Evolutionary conservation across 768 basidiomycete species (phyloP).

Genomic region (Collybia sordida): DNA sequence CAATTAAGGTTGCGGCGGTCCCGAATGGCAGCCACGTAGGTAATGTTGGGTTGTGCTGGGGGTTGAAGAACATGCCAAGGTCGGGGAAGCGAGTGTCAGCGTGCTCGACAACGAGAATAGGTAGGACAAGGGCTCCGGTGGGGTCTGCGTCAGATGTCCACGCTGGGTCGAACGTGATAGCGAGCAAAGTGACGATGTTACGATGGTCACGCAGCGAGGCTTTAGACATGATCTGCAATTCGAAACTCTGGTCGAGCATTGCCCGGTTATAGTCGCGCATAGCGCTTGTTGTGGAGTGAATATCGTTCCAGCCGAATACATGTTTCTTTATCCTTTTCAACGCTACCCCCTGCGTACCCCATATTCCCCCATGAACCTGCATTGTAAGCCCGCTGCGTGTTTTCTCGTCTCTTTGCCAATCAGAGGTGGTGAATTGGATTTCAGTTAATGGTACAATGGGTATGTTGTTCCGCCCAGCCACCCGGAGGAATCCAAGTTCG

Average conservation of each 20-base stretch:
- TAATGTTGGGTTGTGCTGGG: not conserved
- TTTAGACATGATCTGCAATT: constrained; percentile 5
- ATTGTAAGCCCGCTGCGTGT: not conserved
- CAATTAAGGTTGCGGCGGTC: constrained; percentile 1
- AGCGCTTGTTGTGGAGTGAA: not conserved
- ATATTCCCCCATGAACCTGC: not conserved
- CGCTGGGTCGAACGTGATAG: not conserved
- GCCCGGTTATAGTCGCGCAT: not conserved
- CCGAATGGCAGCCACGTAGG: not conserved
- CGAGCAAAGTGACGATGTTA: constrained; percentile 3
- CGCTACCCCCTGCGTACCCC: not conserved
- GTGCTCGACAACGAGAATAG: constrained; percentile 4
- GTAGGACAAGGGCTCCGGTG: not conserved
- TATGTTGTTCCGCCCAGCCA: constrained; percentile 1
- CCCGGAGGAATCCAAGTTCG: constrained; percentile 3
- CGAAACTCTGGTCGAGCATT: constrained; percentile 2
- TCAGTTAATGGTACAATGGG: not conserved
- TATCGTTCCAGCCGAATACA: not conserved
- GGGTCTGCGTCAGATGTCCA: not conserved
- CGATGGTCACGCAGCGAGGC: not conserved
- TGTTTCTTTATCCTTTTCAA: constrained; percentile 1
- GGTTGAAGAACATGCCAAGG: constrained; percentile 1
- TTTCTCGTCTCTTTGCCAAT: not conserved
- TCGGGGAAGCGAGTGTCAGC: not conserved
- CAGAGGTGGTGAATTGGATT: not conserved